Base-by-base conservation (phyloP, 2,329 filamentous ascomycete genomes). In the Ophiostoma australiae region DNA sequence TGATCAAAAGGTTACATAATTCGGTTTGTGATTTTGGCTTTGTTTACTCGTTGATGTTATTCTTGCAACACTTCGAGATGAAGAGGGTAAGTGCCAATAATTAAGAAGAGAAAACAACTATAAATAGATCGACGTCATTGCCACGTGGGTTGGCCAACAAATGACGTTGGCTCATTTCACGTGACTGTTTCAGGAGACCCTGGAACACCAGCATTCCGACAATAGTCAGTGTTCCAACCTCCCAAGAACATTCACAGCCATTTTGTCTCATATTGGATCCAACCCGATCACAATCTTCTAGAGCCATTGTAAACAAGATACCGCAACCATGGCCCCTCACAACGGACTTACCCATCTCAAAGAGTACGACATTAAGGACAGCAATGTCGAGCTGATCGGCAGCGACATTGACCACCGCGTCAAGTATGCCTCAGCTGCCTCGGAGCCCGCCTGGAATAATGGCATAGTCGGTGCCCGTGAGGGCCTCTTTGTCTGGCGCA, bases 391-490 rank as follows among this genome's bases (percentile, higher is more conserved):
- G 78, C 82, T 90, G 70, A 86, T 91, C 72, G 86, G 87, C 71
- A 84, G 83, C 70, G 83, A 86, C 73, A 84, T 91, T 73, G 89
- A 91, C 79, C 89, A 90, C 80, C 83, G 84, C 72, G 85, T 91
- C 76, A 91, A 91, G 77, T 86, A 89, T 82, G 86, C 86, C 72
- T 90, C 88, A 13, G 89, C 89, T 3, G 78, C 82, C 10, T 85
- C 85, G 6, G 89, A 91, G 74, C 89, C 89, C 0, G 89, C 89
- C 10, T 91, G 89, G 89, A 87, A 89, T 75, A 82, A 87, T 73
- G 85, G 85, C 70, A 76, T 76, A 52, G 79, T 90, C 63, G 87
- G 88, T 44, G 74, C 80, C 52, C 75, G 80, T 17, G 77, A 86
- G 0, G 89, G 88, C 0, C 81, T 91, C 3, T 81, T 81, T 73